Conservation (phyloP, 768 basidiomycete species). For the Sporobolomyces pararoseus region DNA sequence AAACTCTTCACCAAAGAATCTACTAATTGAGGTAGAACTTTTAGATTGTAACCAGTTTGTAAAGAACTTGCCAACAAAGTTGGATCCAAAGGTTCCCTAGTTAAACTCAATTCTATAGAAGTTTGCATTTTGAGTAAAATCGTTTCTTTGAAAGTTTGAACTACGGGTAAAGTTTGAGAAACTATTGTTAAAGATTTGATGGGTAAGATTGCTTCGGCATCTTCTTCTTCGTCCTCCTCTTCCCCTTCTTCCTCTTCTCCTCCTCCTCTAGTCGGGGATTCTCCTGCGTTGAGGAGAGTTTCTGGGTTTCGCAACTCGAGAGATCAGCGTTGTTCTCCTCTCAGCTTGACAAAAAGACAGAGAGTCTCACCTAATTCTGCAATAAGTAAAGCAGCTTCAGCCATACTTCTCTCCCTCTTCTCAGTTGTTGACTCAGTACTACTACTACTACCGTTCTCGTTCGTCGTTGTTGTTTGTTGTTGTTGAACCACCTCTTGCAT, state of each 20-base stretch:
- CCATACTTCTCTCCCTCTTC: constrained; percentile 68
- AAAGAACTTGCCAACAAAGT: constrained; percentile 84
- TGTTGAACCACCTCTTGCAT: constrained; percentile 63
- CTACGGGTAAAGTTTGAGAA: too few relatives aligned
- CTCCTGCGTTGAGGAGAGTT: constrained; percentile 2
- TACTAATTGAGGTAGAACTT: constrained; percentile 76
- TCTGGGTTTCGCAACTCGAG: too few relatives aligned
- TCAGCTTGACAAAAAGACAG: too few relatives aligned
- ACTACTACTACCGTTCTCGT: constrained; percentile 41
- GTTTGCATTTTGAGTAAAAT: constrained; percentile 84
- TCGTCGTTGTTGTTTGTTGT: background rate
- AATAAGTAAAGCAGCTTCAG: constrained; percentile 89
- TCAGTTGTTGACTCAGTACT: constrained; percentile 52
- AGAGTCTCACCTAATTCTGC: constrained; percentile 62
- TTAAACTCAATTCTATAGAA: constrained; percentile 77
- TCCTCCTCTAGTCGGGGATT: too few relatives aligned
- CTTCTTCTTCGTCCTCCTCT: constrained; percentile 17
- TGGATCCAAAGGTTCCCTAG: too few relatives aligned
- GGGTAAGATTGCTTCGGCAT: constrained; percentile 52
- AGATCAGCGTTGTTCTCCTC: too few relatives aligned
- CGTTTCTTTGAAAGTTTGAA: constrained; percentile 65
- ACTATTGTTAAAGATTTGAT: constrained; percentile 72
- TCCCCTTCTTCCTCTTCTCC: too few relatives aligned
- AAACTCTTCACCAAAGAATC: constrained; percentile 72
- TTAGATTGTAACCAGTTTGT: constrained; percentile 91